Evolutionary conservation across 192 early-diverging fungal genomes (phyloP), one percentile per base, ranked within the genome.

Genomic region (Linnemannia hyalina): DNA sequence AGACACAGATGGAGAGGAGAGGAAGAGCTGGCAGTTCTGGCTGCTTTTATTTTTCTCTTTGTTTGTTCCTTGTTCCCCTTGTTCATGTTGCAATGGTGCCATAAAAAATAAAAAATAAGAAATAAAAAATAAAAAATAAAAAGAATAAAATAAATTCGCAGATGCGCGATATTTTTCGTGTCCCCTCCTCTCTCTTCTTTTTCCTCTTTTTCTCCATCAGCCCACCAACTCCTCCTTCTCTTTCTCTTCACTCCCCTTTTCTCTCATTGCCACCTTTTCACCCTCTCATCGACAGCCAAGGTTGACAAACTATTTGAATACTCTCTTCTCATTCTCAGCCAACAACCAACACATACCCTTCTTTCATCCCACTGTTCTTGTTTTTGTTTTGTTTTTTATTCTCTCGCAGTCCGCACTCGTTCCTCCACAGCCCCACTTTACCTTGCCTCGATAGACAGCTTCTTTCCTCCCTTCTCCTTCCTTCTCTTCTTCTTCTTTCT

Each of bases 391-490:
- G 46, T 54, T 54, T 44, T 69, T 55, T 32, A 55, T 76, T 75
- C 71, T 42, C 71, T 44, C 57, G 54, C 77, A 63, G 72, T 42
- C 83, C 83, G 82, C 18, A 26, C 49, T 74, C 15, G 6, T 29
- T 60, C 22, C 57, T 65, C 60, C 60, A 65, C 60, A 65, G 46
- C 74, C 36, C 36, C 74, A 73, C 74, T 40, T 40, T 57, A 60
- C 74, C 74, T 23, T 38, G 13, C n/a, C 29, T 35, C n/a, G 36
- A 49, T 52, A 49, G 35, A 75, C 74, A 49, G 23, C 60, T 29
- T 65, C 60, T 65, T 57, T 29, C 26, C 26, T 65, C 6, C 26
- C 29, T 32, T 57, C 55, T n/a, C 20, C 6, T 3, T 8, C 23
- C n/a, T 55, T 23, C 55, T 23, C 55, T 57, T 57, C 10, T 42